phyloP scores from a whole-genome alignment of 2,329 filamentous ascomycete genomes.

The Nigrospora sphaerica region DNA sequence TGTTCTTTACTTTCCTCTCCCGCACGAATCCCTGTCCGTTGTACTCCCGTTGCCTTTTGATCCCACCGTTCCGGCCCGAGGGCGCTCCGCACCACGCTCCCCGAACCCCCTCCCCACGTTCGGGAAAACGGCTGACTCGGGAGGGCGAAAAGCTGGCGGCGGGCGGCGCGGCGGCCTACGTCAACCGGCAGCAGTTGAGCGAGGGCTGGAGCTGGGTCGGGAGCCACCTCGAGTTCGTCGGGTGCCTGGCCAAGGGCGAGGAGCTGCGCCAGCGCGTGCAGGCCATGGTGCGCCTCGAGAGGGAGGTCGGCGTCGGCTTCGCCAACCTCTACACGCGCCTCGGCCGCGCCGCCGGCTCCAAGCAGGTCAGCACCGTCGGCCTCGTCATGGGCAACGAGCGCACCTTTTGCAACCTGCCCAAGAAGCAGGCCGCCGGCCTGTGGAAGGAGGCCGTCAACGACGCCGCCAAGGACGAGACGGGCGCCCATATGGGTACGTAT shows the following conservation, averaged over 20 bases:
- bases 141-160: slow-evolving; percentile 49
- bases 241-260: slow-evolving; percentile 76
- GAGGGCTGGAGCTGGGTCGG: slow-evolving; percentile 75
- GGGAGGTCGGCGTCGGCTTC: slow-evolving; percentile 66
- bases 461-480: slow-evolving; percentile 68
- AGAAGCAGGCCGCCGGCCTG: slow-evolving; percentile 39
- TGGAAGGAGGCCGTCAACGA: slow-evolving; percentile 76
- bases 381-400: slow-evolving; percentile 61
- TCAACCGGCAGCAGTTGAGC: slow-evolving; percentile 73
- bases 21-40: too few species aligned
- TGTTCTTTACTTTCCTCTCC: too few species aligned
- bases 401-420: slow-evolving; percentile 83
- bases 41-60: too few species aligned
- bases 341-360: slow-evolving; percentile 56
- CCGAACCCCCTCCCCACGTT: too few species aligned
- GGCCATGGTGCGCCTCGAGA: slow-evolving; percentile 57
- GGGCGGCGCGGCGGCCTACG: slow-evolving; percentile 77
- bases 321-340: slow-evolving; percentile 83
- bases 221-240: slow-evolving; percentile 89
- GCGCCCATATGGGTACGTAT: slow-evolving; percentile 66
- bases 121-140: too few species aligned
- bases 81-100: too few species aligned
- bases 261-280: slow-evolving; percentile 70
- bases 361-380: slow-evolving; percentile 44
- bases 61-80: too few species aligned